Base-by-base conservation (phyloP, 148 eudicot genomes). In the Camellia granthamiana region DNA sequence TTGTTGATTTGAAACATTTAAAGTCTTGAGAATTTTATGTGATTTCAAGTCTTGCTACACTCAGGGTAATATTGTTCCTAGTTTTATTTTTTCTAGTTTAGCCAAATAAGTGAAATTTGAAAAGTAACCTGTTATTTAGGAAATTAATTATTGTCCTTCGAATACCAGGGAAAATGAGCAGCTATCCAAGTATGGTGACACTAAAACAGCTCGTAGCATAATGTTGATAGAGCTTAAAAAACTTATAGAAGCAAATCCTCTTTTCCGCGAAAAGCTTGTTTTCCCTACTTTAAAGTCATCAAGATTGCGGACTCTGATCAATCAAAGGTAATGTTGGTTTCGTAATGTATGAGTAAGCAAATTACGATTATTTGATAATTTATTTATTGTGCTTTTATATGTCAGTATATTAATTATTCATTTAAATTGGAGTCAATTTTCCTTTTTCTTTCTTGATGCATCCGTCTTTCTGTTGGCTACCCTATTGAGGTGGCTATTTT, bases 241-340 rank as follows among this genome's bases (percentile, higher is more conserved):
- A 78, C 83, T 94, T 67, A 92, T 94, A 14, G 97, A 94, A 82
- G 98, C 96, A 84, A 94, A 94, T 79, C 96, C 98, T 21, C 93
- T 92, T 62, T 90, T 94, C 81, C 92, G 94, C 3, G 98, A 92
- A 74, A 94, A 94, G 90, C 92, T 94, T 74, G 89, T 80, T 56
- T 92, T 90, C 73, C 98, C 98, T 42, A 88, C 91, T 52, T 74
- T 94, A 68, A 89, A 88, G 88, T 88, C 96, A 3, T 90, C 96
- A 59, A 91, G 98, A 85, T 84, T 94, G 90, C 91, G 96, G 67
- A 94, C 98, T 54, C 80, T 94, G 77, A 92, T 94, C 68, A 94
- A 94, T 82, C 98, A 94, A 81, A 94, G 98, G 98, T 94, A 88
- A 69, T 54, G 62, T 15, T 19, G 52, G 12, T 74, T 64, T 58